Evolutionary conservation across 129 eudicot genomes (phyloP).

Genomic region (Pulicaria dysenterica): DNA sequence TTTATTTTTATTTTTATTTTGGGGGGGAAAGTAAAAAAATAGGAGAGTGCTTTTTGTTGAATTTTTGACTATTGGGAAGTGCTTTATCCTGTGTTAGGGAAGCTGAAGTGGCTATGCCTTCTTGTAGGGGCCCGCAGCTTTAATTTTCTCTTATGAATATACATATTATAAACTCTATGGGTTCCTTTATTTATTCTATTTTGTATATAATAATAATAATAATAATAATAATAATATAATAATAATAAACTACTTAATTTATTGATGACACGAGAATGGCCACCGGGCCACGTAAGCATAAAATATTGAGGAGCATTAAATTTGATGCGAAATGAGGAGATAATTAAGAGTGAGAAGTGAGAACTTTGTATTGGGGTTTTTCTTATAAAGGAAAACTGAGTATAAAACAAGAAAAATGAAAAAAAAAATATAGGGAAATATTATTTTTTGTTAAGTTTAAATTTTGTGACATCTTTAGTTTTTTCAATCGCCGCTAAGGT

Average conservation of each 20-base stretch:
- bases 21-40: neutral
- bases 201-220: neutral
- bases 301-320: too few species aligned
- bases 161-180: neutral
- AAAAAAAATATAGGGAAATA: too few species aligned
- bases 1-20: constrained; percentile 1
- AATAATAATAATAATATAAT: neutral
- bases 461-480: too few species aligned
- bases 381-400: too few species aligned
- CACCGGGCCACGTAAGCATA: too few species aligned
- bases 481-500: too few species aligned
- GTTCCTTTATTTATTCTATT: neutral
- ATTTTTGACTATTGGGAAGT: constrained; percentile 34
- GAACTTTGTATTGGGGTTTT: too few species aligned
- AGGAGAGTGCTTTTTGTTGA: constrained; percentile 38
- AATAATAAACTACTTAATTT: neutral
- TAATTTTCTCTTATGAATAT: constrained; percentile 4
- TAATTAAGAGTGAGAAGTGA: too few species aligned
- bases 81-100: constrained; percentile 33
- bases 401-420: too few species aligned
- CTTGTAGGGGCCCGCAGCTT: constrained; percentile 41
- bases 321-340: too few species aligned
- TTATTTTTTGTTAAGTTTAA: too few species aligned
- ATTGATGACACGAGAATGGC: neutral
- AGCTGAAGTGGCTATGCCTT: constrained; percentile 44